These are phyloP conservation scores for Trichopus zeylanicus DNA, from an alignment of 116 monocot genomes.

Conservation along the genomic window DNA sequence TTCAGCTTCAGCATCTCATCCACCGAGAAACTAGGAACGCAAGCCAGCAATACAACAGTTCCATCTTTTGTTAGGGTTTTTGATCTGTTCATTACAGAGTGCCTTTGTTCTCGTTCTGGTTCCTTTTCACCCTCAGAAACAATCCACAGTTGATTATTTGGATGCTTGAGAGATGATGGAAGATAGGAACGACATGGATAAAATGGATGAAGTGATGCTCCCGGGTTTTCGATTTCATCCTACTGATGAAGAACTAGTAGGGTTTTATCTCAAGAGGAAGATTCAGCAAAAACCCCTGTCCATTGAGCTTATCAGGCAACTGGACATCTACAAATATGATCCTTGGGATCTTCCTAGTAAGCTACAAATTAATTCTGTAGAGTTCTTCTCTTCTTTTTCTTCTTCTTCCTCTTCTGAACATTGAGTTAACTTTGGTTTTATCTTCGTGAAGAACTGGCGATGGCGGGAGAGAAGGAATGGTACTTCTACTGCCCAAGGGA, in stretches of 20 bases:
- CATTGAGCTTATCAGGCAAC: constrained; percentile 73
- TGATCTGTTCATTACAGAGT: no score
- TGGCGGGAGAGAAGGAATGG: constrained; percentile 23
- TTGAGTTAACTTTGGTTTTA: no score
- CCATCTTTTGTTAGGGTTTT: background rate
- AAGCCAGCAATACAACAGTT: no score
- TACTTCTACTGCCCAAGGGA: constrained; percentile 32
- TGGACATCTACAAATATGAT: constrained; percentile 84
- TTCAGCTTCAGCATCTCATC: background rate
- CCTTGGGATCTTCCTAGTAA: constrained; percentile 89
- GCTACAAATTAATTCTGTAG: background rate
- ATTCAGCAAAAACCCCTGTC: constrained; percentile 60
- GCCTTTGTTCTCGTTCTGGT: background rate
- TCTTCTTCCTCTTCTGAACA: no score
- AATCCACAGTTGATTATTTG: background rate
- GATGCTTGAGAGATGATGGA: constrained; percentile 25
- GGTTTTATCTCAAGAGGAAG: constrained; percentile 68
- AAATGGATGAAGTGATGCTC: constrained; percentile 35
- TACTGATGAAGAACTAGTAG: constrained; percentile 70
- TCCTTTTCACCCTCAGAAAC: background rate
- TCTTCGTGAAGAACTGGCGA: constrained; percentile 9
- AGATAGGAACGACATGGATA: constrained; percentile 36
- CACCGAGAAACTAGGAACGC: no score
- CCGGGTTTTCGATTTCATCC: constrained; percentile 78
- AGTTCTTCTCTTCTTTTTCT: background rate